These are phyloP conservation scores for Saccharomycopsis crataegensis DNA, from an alignment of 1,139 yeast genomes.

Conservation along the genomic window DNA sequence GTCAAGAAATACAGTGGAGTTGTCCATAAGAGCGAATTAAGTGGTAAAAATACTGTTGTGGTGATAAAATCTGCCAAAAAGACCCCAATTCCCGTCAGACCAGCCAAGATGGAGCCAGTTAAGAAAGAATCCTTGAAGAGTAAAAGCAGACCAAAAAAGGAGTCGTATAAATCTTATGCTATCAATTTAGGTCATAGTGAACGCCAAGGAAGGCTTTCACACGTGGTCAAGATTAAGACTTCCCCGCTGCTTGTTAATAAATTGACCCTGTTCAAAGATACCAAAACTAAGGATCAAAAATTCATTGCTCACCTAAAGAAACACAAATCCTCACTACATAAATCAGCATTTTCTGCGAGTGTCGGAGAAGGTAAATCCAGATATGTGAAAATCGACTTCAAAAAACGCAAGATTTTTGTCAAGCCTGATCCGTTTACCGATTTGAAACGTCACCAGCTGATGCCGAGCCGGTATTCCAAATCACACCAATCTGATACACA, in stretches of 20 bases:
- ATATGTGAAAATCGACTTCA: too few relatives aligned
- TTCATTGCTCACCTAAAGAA: not conserved
- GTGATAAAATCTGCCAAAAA: conserved; percentile 2
- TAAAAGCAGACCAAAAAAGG: conserved; percentile 1
- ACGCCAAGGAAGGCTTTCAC: not conserved
- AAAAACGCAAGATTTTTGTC: too few relatives aligned
- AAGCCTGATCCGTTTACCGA: too few relatives aligned
- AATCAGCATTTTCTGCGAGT: too few relatives aligned
- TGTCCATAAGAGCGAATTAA: conserved; percentile 3
- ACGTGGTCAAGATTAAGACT: not conserved
- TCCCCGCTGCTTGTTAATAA: not conserved
- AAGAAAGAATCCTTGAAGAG: not conserved
- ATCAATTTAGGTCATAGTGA: not conserved
- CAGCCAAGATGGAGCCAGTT: not conserved
- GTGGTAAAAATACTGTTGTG: conserved; percentile 1
- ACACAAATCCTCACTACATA: too few relatives aligned
- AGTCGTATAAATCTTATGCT: not conserved
- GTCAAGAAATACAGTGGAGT: not conserved
- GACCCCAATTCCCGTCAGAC: not conserved
- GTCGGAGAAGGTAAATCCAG: too few relatives aligned
- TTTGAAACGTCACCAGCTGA: too few relatives aligned
- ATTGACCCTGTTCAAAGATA: not conserved
- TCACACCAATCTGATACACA: too few relatives aligned
- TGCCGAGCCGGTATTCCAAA: too few relatives aligned
- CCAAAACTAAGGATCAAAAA: not conserved